Conservation (phyloP, 2,329 filamentous ascomycete species). For the Dothiorella sarmentorum region DNA sequence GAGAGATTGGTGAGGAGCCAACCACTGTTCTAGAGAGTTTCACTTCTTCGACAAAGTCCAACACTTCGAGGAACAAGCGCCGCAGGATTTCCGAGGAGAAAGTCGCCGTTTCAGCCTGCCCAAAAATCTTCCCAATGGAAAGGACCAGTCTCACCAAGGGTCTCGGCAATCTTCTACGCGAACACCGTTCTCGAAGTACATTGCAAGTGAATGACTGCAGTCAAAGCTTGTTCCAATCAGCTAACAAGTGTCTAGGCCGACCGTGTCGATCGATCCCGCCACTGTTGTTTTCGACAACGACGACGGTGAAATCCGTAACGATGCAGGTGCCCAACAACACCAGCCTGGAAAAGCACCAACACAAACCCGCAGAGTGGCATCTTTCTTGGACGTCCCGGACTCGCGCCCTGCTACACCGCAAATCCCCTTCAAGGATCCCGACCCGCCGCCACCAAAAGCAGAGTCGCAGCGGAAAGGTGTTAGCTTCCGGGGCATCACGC, state of each 20-base stretch:
- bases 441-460: background rate
- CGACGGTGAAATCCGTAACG: background rate
- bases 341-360: background rate
- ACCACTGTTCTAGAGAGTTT: too few species aligned
- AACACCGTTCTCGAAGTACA: background rate
- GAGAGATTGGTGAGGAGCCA: too few species aligned
- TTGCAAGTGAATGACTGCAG: background rate
- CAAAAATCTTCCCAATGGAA: too few species aligned
- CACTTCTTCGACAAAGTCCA: too few species aligned
- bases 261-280: background rate
- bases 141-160: background rate
- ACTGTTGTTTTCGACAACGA: background rate
- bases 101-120: too few species aligned
- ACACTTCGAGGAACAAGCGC: too few species aligned
- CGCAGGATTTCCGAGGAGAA: too few species aligned
- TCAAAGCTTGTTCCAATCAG: background rate
- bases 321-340: background rate
- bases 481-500: background rate
- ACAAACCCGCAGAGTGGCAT: background rate
- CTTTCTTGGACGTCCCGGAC: background rate
- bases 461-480: background rate
- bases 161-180: background rate
- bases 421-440: background rate
- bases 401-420: background rate
- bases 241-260: background rate